phyloP scores from a whole-genome alignment of 1,284 basidiomycete genomes.

The Rhodotorula sp. region DNA sequence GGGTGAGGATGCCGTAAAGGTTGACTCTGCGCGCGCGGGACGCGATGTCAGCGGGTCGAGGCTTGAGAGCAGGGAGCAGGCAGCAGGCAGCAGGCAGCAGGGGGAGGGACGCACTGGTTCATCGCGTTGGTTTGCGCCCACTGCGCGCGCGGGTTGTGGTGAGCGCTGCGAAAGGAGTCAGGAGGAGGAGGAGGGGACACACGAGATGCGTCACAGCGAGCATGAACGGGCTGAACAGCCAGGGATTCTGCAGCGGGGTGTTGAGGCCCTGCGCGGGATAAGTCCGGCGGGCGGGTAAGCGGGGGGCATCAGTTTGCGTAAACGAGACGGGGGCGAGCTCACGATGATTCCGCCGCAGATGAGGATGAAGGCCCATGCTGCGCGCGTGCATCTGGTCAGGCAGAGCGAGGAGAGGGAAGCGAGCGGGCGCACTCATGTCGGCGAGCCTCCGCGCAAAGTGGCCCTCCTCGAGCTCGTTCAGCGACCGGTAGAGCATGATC shows the following conservation, averaged over 20 bases:
- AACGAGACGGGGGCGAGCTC: neutral
- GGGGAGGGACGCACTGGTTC: constrained; percentile 28
- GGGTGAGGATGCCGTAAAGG: constrained; percentile 69
- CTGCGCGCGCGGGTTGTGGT: too few species aligned
- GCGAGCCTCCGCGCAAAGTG: constrained; percentile 64
- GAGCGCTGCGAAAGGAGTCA: neutral
- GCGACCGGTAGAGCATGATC: constrained; percentile 71
- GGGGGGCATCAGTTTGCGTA: neutral
- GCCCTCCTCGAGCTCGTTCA: constrained; percentile 65
- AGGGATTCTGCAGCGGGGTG: constrained; percentile 62
- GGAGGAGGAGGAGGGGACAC: neutral
- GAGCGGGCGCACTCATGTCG: constrained; percentile 69
- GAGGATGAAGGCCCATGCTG: constrained; percentile 50
- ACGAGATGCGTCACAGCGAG: constrained; percentile 67
- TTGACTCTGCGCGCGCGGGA: constrained; percentile 56
- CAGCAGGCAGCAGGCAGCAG: neutral
- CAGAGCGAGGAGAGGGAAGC: neutral
- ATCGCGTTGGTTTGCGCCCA: constrained; percentile 39
- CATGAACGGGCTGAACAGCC: constrained; percentile 69
- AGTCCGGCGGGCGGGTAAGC: neutral
- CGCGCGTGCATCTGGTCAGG: neutral
- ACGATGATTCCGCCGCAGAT: constrained; percentile 60
- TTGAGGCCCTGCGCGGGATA: constrained; percentile 57
- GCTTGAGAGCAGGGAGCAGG: neutral
- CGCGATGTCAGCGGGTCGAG: constrained; percentile 9